Percentiles rank a stretch among this genome's conserved stretches.
These are phyloP conservation scores for Austroboletus novae-zelandiae DNA, from an alignment of 1,284 basidiomycete genomes.

Conservation along the genomic window DNA sequence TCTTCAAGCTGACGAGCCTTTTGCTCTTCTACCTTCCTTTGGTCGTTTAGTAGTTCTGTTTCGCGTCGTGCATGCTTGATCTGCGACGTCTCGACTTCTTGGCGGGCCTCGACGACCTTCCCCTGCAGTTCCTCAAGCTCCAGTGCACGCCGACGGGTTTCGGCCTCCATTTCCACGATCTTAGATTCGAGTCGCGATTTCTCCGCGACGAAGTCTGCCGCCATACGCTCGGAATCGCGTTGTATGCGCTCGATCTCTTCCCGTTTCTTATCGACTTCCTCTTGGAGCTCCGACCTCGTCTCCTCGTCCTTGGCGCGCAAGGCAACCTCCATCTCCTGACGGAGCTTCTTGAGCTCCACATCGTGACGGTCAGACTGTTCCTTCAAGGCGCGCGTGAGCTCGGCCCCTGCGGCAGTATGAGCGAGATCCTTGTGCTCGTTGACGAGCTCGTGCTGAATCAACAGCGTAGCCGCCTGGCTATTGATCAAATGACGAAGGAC, in stretches of 20 bases:
- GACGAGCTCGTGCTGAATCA: constrained; percentile 43
- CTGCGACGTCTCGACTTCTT: constrained; percentile 30
- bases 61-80: constrained; percentile 29
- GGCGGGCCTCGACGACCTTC: constrained; percentile 28
- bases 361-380: constrained; percentile 36
- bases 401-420: constrained; percentile 41
- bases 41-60: constrained; percentile 22
- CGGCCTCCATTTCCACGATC: constrained; percentile 29
- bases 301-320: constrained; percentile 40
- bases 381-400: constrained; percentile 37
- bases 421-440: constrained; percentile 38
- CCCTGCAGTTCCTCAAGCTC: constrained; percentile 28
- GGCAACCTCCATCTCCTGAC: constrained; percentile 38
- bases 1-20: constrained; percentile 30
- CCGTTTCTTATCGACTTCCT: constrained; percentile 35
- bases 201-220: constrained; percentile 32
- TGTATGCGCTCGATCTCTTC: constrained; percentile 32
- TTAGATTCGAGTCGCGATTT: constrained; percentile 32
- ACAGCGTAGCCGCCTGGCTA: constrained; percentile 33
- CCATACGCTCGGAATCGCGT: constrained; percentile 31
- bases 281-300: constrained; percentile 35
- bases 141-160: constrained; percentile 18
- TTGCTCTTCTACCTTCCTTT: constrained; percentile 25
- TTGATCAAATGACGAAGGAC: constrained; percentile 34
- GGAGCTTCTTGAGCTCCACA: constrained; percentile 35